Percentiles rank a stretch among this genome's conserved stretches.
Conservation (phyloP, 306 rosid species). For the Vigna trinervia region DNA sequence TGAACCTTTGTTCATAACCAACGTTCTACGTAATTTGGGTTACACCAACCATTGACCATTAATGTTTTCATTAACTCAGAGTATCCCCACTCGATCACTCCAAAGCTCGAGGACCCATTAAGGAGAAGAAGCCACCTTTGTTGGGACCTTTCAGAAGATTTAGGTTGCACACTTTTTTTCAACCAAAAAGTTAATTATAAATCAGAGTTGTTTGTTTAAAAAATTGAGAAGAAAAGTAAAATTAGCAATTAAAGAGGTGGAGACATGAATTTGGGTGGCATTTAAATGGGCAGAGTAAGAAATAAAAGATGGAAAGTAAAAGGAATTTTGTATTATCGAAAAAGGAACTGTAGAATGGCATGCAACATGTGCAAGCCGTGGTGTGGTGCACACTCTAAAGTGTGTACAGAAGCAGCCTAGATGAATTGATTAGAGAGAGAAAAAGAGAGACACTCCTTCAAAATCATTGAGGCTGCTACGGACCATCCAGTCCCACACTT, state of each 20-base stretch:
- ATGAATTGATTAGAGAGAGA: constrained; percentile 13
- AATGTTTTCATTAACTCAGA: not conserved
- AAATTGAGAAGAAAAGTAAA: too few relatives aligned
- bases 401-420: not conserved
- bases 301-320: constrained; percentile 38
- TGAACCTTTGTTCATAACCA: too few relatives aligned
- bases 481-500: not conserved
- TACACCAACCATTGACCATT: not conserved
- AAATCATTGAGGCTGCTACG: constrained; percentile 43
- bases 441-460: not conserved
- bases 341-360: constrained; percentile 39
- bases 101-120: too few relatives aligned
- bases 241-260: too few relatives aligned
- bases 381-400: not conserved
- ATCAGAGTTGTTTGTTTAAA: too few relatives aligned
- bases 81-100: not conserved
- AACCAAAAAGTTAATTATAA: too few relatives aligned
- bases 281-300: not conserved
- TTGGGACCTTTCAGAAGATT: too few relatives aligned
- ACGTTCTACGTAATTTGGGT: too few relatives aligned
- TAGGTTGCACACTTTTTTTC: too few relatives aligned
- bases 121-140: too few relatives aligned
- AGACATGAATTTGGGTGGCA: too few relatives aligned
- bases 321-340: constrained; percentile 35
- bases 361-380: constrained; percentile 40